These are phyloP conservation scores for Pleoardoris graminearum DNA, from an alignment of 2,329 filamentous ascomycete genomes.

Conservation along the genomic window DNA sequence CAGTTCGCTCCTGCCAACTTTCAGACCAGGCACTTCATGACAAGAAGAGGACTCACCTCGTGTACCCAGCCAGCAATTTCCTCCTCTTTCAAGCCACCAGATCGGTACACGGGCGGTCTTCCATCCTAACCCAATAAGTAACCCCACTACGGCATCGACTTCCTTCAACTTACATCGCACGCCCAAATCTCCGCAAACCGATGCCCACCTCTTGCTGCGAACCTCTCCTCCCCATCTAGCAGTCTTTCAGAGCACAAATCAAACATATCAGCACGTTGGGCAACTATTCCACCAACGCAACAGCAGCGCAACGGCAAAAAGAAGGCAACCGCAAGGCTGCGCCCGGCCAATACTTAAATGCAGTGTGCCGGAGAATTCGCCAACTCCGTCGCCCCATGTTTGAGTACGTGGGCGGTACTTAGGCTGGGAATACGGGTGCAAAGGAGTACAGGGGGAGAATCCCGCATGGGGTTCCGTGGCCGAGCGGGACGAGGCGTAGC, in stretches of 20 bases:
- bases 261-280: constrained; percentile 7
- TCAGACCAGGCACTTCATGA: not conserved
- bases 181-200: constrained; percentile 20
- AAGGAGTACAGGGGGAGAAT: not conserved
- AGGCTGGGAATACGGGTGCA: not conserved
- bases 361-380: not conserved
- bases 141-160: not conserved
- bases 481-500: constrained; percentile 10
- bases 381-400: not conserved
- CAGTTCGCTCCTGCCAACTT: constrained; percentile 9
- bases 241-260: constrained; percentile 18
- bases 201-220: constrained; percentile 18
- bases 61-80: constrained; percentile 17
- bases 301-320: not conserved
- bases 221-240: constrained; percentile 14
- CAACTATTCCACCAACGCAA: constrained; percentile 1
- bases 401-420: constrained; percentile 1
- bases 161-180: constrained; percentile 9
- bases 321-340: constrained; percentile 4
- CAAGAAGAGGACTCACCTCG: constrained; percentile 7
- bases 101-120: constrained; percentile 8
- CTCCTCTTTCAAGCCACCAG: constrained; percentile 18
- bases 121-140: constrained; percentile 7
- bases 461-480: constrained; percentile 4
- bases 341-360: not conserved